A percentile compares a stretch with the other conserved stretches of the same genome.
Evolutionary conservation across 1,284 basidiomycete genomes (phyloP).

Genomic region (Sporisorium exsertum): DNA sequence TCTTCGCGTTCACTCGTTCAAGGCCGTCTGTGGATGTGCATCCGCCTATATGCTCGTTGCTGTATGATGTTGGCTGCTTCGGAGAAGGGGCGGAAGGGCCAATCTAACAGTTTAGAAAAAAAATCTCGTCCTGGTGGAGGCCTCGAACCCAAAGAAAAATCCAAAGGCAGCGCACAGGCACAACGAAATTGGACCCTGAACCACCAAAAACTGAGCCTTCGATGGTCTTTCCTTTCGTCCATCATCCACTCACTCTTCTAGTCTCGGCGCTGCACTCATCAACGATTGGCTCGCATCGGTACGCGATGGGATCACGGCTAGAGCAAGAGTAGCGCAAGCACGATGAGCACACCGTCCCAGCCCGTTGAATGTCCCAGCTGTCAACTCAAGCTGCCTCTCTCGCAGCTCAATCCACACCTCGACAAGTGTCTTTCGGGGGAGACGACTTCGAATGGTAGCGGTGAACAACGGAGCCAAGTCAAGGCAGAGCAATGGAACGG

Average conservation of each 20-base stretch:
- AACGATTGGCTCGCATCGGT: background rate
- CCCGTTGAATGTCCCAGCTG: conserved; percentile 61
- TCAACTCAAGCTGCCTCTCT: conserved; percentile 39
- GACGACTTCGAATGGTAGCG: conserved; percentile 1
- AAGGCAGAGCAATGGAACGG: conserved; percentile 33
- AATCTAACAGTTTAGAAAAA: background rate
- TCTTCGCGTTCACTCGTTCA: background rate
- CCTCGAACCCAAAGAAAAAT: too few relatives aligned
- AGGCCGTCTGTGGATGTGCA: background rate
- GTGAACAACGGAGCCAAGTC: conserved; percentile 1
- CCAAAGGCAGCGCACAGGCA: conserved; percentile 4
- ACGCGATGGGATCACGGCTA: background rate
- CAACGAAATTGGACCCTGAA: conserved; percentile 4
- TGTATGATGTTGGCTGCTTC: background rate
- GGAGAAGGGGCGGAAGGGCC: background rate
- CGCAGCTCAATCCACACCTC: conserved; percentile 62
- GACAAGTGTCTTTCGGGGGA: conserved; percentile 54
- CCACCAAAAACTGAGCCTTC: conserved; percentile 2
- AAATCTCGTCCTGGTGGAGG: background rate
- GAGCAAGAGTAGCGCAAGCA: background rate
- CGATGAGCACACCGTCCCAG: conserved; percentile 39
- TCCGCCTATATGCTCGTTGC: background rate
- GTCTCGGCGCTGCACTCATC: background rate
- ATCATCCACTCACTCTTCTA: background rate
- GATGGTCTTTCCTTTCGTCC: background rate